phyloP scores from a whole-genome alignment of 345 rosid species.

The Excoecaria agallocha region DNA sequence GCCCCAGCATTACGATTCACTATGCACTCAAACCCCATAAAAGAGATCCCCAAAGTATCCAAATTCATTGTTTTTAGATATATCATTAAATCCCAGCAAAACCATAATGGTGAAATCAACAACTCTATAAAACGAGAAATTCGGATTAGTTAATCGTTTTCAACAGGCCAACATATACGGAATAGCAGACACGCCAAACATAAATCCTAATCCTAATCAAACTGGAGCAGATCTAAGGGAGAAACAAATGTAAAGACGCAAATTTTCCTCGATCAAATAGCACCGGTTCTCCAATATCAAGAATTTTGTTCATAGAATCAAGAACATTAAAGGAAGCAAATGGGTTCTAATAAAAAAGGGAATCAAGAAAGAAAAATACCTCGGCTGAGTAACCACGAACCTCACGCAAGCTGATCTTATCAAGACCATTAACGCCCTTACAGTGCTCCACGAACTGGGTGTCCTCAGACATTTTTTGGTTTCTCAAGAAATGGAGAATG shows the following conservation, averaged over 20 bases:
- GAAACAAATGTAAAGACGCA: no score
- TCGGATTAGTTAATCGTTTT: not conserved
- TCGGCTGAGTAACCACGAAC: constrained; percentile 71
- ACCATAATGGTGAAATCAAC: not conserved
- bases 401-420: constrained; percentile 72
- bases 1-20: not conserved
- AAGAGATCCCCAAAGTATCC: not conserved
- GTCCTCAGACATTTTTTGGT: constrained; percentile 2
- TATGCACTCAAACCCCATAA: not conserved
- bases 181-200: not conserved
- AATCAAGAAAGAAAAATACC: constrained; percentile 37
- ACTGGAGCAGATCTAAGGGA: constrained; percentile 8
- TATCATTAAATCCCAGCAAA: not conserved
- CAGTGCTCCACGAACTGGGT: constrained; percentile 37
- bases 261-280: not conserved
- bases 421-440: constrained; percentile 75
- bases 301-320: not conserved
- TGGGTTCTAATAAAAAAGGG: not conserved
- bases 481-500: not conserved
- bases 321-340: not conserved
- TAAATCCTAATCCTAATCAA: not conserved
- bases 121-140: not conserved
- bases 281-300: not conserved
- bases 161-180: not conserved
- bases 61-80: not conserved